Evolutionary conservation across 2,329 filamentous ascomycete species (phyloP).

Genomic region (Neurospora sp.): DNA sequence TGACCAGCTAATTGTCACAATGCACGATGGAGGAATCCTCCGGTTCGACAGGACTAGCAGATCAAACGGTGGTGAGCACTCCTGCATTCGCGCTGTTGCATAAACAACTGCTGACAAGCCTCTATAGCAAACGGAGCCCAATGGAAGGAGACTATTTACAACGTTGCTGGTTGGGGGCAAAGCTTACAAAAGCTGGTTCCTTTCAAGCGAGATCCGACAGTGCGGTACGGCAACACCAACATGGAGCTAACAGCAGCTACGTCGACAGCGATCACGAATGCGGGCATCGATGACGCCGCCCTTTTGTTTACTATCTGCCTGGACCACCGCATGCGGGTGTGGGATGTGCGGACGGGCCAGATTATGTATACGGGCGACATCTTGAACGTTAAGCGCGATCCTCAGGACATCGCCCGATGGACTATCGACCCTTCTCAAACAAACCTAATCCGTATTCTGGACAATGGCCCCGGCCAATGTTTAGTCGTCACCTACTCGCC

Average conservation of each 20-base stretch:
- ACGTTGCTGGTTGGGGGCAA: constrained; percentile 61
- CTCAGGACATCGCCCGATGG: constrained; percentile 62
- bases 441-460: constrained; percentile 65
- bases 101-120: constrained; percentile 1
- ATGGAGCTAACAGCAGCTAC: constrained; percentile 60
- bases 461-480: constrained; percentile 40
- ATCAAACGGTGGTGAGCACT: constrained; percentile 33
- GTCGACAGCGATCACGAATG: constrained; percentile 44
- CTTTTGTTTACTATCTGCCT: constrained; percentile 73
- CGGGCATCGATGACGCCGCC: constrained; percentile 38
- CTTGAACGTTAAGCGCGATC: constrained; percentile 53
- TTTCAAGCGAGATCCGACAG: constrained; percentile 53
- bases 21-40: constrained; percentile 69
- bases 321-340: constrained; percentile 80
- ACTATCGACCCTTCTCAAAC: constrained; percentile 69
- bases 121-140: constrained; percentile 8
- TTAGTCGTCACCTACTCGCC: constrained; percentile 78
- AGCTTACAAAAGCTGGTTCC: constrained; percentile 56
- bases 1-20: constrained; percentile 66
- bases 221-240: constrained; percentile 52
- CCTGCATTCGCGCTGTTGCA: neutral
- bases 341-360: constrained; percentile 77
- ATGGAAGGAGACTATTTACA: constrained; percentile 67
- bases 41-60: constrained; percentile 51
- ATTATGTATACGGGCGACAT: constrained; percentile 71